These are phyloP conservation scores for Camellia granthamiana DNA, from an alignment of 148 eudicot species.

Conservation along the genomic window DNA sequence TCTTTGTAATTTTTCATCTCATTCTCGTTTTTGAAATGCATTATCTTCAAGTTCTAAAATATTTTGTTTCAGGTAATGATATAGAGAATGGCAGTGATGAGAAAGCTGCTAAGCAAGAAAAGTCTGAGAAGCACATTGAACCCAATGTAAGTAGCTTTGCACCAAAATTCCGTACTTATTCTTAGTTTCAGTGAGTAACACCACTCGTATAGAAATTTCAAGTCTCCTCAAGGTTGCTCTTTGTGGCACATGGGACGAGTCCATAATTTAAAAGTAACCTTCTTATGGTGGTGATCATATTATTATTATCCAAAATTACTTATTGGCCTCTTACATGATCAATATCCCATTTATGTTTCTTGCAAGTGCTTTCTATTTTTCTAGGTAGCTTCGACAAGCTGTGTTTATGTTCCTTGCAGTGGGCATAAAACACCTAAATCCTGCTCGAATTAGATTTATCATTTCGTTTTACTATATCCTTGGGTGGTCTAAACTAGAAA, in stretches of 20 bases:
- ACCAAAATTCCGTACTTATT: not conserved
- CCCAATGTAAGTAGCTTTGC: constrained; percentile 35
- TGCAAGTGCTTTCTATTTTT: not conserved
- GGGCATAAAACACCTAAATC: constrained; percentile 3
- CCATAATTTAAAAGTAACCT: not conserved
- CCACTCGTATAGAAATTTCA: not conserved
- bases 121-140: constrained; percentile 27
- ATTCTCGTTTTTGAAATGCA: not conserved
- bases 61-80: constrained; percentile 11
- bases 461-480: not conserved
- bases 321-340: not conserved
- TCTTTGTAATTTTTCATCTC: not conserved
- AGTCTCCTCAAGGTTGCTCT: constrained; percentile 5
- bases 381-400: not conserved
- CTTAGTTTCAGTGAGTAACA: not conserved
- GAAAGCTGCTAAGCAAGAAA: constrained; percentile 25
- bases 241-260: not conserved
- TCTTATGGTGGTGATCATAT: too few relatives aligned
- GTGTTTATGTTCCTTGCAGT: not conserved
- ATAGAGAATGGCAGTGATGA: constrained; percentile 39
- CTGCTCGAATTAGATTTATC: not conserved
- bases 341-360: not conserved
- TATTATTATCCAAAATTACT: not conserved
- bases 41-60: not conserved
- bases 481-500: constrained; percentile 1